Evolutionary conservation across 805 yeast genomes (phyloP), one percentile per base, ranked within the genome.

Genomic region (Teunomyces kruisii): DNA sequence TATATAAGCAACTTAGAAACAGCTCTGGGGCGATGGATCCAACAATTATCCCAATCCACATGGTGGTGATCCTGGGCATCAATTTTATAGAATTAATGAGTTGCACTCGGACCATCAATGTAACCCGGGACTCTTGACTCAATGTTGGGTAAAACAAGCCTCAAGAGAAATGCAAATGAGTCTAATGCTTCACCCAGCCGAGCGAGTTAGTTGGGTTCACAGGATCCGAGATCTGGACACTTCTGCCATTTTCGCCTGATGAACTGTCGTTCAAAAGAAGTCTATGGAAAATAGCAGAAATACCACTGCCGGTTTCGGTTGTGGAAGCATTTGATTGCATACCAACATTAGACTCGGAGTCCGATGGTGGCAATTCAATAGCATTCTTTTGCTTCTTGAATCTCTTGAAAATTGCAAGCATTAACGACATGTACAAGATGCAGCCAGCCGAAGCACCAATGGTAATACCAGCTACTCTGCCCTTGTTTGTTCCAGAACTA

Each of bases 371-470:
- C 43, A 72, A 64, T 51, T 65, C 71, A 46, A 72, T 53, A 9
- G 58, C 54, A 39, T 65, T 67, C 51, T 71, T 74, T 43, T 46
- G 48, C 51, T 65, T 60, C 53, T 75, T 75, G 64, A 71, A 80
- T 52, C 70, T 68, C 58, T 77, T 75, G 58, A 79, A 77, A 51
- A 79, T 68, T 32, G 82, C 57, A 44, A 81, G 69, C 72, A 89
- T 76, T 15, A 79, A 66, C 0, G 80, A 72, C 57, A 87, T 78
- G 61, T 87, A 86, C 8, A 79, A 68, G 6, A 78, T 69, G 38
- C 88, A 84, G 44, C 97, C 97, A 10, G 79, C 81, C 26, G 88
- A 82, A 6, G 95, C 82, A 39, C 97, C 97, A 32, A 88, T 75
- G 10, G 92, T 83, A 43, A 90, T 79, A 30, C 96, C 96, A 19